Conservation (phyloP, 768 basidiomycete species). For the Thelephora aurantiotincta region DNA sequence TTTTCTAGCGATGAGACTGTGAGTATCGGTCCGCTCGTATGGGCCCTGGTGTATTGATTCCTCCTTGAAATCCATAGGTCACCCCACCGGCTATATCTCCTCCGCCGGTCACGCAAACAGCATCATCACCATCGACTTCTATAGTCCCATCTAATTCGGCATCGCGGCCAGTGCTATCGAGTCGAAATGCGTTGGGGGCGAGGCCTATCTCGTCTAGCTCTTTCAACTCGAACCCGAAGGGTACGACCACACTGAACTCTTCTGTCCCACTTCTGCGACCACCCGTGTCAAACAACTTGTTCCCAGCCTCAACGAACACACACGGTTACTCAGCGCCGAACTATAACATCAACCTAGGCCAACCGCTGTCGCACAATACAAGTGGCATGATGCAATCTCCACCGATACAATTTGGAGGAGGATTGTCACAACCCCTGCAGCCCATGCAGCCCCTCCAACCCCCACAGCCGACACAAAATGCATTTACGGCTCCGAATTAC, state of each 20-base stretch:
- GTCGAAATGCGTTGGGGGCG: constrained; percentile 19
- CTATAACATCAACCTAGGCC: no score
- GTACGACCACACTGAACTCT: no score
- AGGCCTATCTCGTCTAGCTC: constrained; percentile 22
- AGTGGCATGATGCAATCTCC: no score
- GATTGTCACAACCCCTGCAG: not conserved
- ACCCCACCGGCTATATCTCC: constrained; percentile 14
- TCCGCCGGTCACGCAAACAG: constrained; percentile 13
- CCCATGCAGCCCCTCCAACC: constrained; percentile 11
- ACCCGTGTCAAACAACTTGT: no score
- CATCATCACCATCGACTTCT: constrained; percentile 26
- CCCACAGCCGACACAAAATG: constrained; percentile 7
- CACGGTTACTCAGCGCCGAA: no score
- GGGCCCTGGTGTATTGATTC: not conserved
- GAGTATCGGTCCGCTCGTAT: constrained; percentile 12
- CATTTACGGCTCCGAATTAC: constrained; percentile 36
- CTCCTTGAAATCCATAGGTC: not conserved
- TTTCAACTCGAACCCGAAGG: constrained; percentile 12
- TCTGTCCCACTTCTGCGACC: no score
- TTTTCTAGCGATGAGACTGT: constrained; percentile 27
- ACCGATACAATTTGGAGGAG: not conserved
- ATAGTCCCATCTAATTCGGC: constrained; percentile 21
- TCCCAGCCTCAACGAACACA: not conserved
- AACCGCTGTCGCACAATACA: no score
- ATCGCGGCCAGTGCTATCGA: constrained; percentile 8